Conservation (phyloP, 169 alveolate species). For the Cryptosporidium felis region DNA sequence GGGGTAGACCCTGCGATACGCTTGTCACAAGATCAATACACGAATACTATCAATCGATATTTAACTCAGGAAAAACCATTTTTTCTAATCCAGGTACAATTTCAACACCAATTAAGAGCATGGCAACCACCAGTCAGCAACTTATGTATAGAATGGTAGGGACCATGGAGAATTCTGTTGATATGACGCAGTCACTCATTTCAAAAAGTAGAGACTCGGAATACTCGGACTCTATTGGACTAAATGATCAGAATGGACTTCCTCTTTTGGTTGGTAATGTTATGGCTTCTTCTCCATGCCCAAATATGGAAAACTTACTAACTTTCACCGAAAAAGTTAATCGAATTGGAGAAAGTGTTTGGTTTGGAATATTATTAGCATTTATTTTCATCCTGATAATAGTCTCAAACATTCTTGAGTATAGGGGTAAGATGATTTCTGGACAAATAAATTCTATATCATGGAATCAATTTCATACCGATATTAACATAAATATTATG, state of each 20-base stretch:
- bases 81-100: conserved; percentile 54
- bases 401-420: background rate
- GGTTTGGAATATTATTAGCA: conserved; percentile 17
- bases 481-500: conserved; percentile 1
- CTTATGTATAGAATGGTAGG: conserved; percentile 64
- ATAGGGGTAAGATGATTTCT: background rate
- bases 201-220: background rate
- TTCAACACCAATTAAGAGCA: background rate
- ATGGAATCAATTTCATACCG: conserved; percentile 33
- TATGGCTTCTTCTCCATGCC: conserved; percentile 50
- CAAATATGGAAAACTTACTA: conserved; percentile 59
- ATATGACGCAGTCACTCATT: background rate
- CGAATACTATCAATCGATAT: conserved; percentile 41
- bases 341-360: conserved; percentile 33
- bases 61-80: conserved; percentile 6
- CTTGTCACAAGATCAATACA: conserved; percentile 44
- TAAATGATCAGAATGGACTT: conserved; percentile 47
- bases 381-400: background rate
- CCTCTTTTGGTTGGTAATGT: conserved; percentile 54
- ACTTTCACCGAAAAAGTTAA: conserved; percentile 61
- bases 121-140: conserved; percentile 34
- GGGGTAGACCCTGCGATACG: background rate
- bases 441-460: conserved; percentile 1
- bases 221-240: conserved; percentile 18
- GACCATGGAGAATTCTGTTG: conserved; percentile 48